A percentile compares a stretch with the other conserved stretches of the same genome.
These are phyloP conservation scores for Phialocephala subalpina DNA, from an alignment of 2,329 filamentous ascomycete species.

Conservation along the genomic window DNA sequence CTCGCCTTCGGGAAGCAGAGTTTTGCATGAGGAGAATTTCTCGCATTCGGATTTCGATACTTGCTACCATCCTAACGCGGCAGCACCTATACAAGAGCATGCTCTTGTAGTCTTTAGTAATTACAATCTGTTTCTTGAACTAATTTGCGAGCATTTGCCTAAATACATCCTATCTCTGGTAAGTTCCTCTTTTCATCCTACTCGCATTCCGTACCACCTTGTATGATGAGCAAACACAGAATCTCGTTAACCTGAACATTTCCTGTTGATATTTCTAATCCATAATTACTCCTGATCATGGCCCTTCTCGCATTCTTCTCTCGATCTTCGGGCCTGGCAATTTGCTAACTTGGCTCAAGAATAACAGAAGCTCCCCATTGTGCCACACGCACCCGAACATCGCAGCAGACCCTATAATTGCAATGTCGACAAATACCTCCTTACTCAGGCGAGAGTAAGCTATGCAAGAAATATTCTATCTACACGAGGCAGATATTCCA, in stretches of 20 bases:
- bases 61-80: too few species aligned
- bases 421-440: not conserved
- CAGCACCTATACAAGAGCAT: too few species aligned
- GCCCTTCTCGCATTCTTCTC: not conserved
- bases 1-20: too few species aligned
- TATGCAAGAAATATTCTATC: not conserved
- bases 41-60: too few species aligned
- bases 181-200: not conserved
- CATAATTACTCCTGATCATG: constrained; percentile 8
- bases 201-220: not conserved
- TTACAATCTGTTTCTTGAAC: not conserved
- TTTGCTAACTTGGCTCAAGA: not conserved
- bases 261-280: constrained; percentile 5
- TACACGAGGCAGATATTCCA: not conserved
- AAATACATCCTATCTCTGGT: not conserved
- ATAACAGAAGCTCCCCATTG: not conserved
- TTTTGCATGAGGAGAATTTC: too few species aligned
- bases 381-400: not conserved
- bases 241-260: constrained; percentile 9
- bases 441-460: not conserved
- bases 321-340: not conserved
- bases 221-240: constrained; percentile 11
- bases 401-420: not conserved
- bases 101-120: too few species aligned
- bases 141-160: not conserved